Base-by-base conservation (phyloP, 257 asterid species). In the Nicotiana sylvestris region DNA sequence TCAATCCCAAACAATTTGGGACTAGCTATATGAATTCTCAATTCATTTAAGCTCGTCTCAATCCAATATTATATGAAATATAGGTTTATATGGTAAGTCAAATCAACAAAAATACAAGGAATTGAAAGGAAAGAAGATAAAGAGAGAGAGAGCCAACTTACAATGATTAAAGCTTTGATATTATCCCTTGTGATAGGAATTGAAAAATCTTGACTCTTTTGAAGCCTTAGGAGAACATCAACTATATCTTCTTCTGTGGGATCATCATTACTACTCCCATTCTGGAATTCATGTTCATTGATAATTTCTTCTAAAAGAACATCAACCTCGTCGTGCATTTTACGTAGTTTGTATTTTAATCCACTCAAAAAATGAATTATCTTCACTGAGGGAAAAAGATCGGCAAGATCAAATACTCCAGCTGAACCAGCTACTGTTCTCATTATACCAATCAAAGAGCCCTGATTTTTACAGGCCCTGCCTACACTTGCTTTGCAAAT, bases 161-260 rank as follows among this genome's bases (percentile, higher is more conserved):
- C 88, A 25, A 65, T 39, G 17, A 87, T 1, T 15, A 81, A 27
- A 9, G 83, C 87, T 53, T 85, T 85, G 81, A 87, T 87, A 13
- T 57, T 83, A 66, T 81, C 80, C 2, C 74, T 78, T 25, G 84
- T 70, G 1, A 87, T 83, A 39, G 87, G 88, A 66, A 83, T 11
- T 27, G 84, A 60, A 11, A 81, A 66, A 1, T 83, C 81, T 25
- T 76, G 66, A 15, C 29, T 66, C 10, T 76, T 79, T 58, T 86
- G 69, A 15, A 83, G 55, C 66, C 83, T 81, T 5, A 83, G 81
- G n/a, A 86, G 60, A 68, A 84, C 82, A 68, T 86, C 87, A 39
- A 86, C 81, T 7, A 85, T 43, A 39, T 82, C 87, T 53, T 82
- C 87, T 8, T 80, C 83, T 0, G 62, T 61, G n/a, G 32, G 39